These are phyloP conservation scores for Medicago ruthenica DNA, from an alignment of 306 rosid genomes.

Conservation along the genomic window DNA sequence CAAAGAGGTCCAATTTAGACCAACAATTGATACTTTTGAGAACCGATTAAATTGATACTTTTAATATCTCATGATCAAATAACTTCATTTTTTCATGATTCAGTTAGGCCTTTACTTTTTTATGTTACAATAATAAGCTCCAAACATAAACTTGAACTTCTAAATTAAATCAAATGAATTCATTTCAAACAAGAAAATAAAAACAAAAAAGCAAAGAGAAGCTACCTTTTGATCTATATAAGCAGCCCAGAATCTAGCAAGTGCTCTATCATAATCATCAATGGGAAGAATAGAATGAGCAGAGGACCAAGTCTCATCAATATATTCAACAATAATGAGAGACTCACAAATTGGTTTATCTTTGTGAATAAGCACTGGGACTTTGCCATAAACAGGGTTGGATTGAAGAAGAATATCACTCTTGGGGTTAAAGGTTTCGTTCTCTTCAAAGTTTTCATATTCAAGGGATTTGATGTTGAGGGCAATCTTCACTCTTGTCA, in stretches of 20 bases:
- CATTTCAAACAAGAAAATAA: neutral
- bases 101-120: neutral
- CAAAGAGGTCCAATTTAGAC: neutral
- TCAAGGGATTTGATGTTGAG: constrained; percentile 61
- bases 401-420: constrained; percentile 63
- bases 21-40: neutral
- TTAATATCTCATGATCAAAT: neutral
- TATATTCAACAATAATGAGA: constrained; percentile 59
- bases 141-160: neutral
- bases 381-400: constrained; percentile 61
- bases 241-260: constrained; percentile 65
- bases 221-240: constrained; percentile 61
- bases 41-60: no score
- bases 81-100: neutral
- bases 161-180: neutral
- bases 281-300: constrained; percentile 60
- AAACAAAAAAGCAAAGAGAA: constrained; percentile 3
- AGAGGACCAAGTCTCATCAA: constrained; percentile 60
- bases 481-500: constrained; percentile 56
- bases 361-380: constrained; percentile 65
- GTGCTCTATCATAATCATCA: constrained; percentile 56
- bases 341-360: constrained; percentile 66
- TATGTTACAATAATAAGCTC: neutral
- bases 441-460: constrained; percentile 55
- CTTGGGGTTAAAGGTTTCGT: constrained; percentile 50